Conservation (phyloP, 306 rosid species). For the Malus fusca region DNA sequence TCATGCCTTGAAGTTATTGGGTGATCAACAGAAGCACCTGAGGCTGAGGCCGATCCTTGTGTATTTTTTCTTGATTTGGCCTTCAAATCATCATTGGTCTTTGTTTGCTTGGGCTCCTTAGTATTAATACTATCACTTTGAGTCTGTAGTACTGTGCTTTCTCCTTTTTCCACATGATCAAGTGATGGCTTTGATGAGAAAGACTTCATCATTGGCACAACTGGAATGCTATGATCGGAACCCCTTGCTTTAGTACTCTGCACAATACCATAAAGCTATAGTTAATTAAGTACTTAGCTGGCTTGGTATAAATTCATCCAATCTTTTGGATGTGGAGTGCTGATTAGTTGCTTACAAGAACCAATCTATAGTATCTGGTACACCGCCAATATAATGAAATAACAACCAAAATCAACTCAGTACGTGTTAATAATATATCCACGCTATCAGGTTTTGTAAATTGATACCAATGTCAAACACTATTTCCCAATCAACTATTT, state of each 20-base stretch:
- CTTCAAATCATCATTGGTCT: background rate
- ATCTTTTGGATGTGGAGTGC: background rate
- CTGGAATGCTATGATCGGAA: background rate
- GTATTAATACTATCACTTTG: background rate
- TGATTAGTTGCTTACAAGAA: background rate
- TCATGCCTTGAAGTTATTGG: background rate
- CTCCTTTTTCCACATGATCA: slow-evolving; percentile 10
- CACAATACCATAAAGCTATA: slow-evolving; percentile 8
- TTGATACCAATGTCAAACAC: background rate
- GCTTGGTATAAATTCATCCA: background rate
- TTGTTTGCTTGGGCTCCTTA: background rate
- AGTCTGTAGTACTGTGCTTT: background rate
- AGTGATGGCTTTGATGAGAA: background rate
- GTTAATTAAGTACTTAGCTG: background rate
- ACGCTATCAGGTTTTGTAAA: background rate
- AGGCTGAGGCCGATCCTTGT: background rate
- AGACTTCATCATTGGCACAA: background rate
- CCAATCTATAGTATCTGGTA: background rate
- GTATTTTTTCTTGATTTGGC: background rate
- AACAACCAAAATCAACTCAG: background rate
- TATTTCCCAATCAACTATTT: background rate
- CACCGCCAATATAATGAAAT: background rate
- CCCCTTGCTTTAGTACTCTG: slow-evolving; percentile 32
- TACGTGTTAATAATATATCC: background rate
- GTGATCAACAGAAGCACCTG: background rate